Base-by-base conservation (phyloP, 1,284 basidiomycete genomes). In the Ustanciosporium gigantosporum region DNA sequence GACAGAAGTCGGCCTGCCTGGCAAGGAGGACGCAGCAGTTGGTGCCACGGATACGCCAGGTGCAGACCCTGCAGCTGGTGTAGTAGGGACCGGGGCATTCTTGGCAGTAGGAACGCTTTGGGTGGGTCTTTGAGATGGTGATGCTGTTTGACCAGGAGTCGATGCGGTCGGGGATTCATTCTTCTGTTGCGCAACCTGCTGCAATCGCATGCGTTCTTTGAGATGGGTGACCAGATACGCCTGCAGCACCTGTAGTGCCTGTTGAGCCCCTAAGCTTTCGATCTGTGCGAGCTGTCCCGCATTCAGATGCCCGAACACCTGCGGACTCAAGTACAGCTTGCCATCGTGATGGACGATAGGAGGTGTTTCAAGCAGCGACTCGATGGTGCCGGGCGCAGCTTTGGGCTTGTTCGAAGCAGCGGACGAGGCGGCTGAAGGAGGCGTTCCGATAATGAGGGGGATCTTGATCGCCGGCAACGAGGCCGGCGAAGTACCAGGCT, bases 291-390 rank as follows among this genome's bases (percentile, higher is more conserved):
- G 79, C 76, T 88, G 87, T 49, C 87, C 86, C 25, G 83, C 80
- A 2, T 86, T 85, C 9, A 94, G 83, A 56, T 87, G 86, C 5
- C 87, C 84, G 75, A 94, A 94, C 31, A 94, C 88, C 21, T 83
- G 82, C 2, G 91, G 91, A 69, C 89, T 89, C 27, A 94, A 83
- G 61, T 90, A 85, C 22, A 94, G 84, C 40, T 85, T 87, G 51
- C 89, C 87, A 66, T 90, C 87, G 66, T 93, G 89, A 21, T 93
- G 81, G 22, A 90, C 85, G 80, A 94, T 91, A 20, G 81, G 89
- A 66, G 83, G 85, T 79, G 81, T 84, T 79, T 66, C 81, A 29
- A 80, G 77, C 24, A 73, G 78, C 46, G 55, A 64, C 38, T 76
- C 74, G 44, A 77, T 68, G 4, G 72, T 66, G 25, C 73, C 74